These are phyloP conservation scores for Vaccinium corymbosum DNA, from an alignment of 148 eudicot species.

Conservation along the genomic window DNA sequence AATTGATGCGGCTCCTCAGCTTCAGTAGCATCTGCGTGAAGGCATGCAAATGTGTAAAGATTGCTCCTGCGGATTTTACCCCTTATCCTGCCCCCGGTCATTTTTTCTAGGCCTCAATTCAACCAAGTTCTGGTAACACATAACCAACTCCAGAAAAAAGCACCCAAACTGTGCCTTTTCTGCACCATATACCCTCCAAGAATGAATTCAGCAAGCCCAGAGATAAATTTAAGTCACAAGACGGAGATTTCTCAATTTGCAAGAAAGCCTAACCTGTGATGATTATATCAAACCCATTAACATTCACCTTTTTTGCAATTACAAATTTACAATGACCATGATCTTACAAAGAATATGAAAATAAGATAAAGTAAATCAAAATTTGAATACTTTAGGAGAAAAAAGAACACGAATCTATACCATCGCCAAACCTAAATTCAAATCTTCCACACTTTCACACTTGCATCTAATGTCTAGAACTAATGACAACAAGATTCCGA, in stretches of 20 bases:
- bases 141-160: constrained; percentile 6
- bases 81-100: constrained; percentile 71
- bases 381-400: neutral
- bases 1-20: constrained; percentile 37
- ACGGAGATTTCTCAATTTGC: neutral
- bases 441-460: neutral
- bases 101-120: constrained; percentile 29
- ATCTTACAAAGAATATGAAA: neutral
- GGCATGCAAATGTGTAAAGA: constrained; percentile 74
- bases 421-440: neutral
- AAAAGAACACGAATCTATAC: neutral
- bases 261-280: neutral
- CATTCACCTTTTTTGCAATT: neutral
- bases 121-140: constrained; percentile 14
- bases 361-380: neutral
- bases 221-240: neutral
- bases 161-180: neutral
- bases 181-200: neutral
- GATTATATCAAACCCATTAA: neutral
- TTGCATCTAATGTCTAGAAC: neutral
- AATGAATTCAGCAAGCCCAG: neutral
- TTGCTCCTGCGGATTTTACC: constrained; percentile 59
- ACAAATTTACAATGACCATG: neutral
- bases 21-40: constrained; percentile 22
- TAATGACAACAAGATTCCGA: neutral